Evolutionary conservation across 495 filamentous ascomycete species (phyloP).

Genomic region (Bombardia bombarda): DNA sequence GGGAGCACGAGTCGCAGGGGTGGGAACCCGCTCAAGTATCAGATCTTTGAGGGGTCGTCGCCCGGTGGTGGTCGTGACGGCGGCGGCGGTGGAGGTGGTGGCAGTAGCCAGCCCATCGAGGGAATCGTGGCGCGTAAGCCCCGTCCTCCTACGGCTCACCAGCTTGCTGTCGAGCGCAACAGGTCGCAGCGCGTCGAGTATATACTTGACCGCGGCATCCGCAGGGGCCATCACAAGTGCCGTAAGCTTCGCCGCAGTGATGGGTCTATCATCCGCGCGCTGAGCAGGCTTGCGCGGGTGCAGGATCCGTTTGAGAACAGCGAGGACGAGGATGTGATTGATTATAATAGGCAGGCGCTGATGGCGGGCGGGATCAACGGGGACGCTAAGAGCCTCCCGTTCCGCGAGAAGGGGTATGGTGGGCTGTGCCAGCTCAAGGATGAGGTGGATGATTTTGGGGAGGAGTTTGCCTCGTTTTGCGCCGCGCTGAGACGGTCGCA

Average conservation of each 20-base stretch:
- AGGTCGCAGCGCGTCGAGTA: slow-evolving; percentile 81
- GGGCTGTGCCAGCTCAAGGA: slow-evolving; percentile 60
- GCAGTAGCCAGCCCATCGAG: slow-evolving; percentile 31
- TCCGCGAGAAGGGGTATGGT: slow-evolving; percentile 52
- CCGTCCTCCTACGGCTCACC: slow-evolving; percentile 84
- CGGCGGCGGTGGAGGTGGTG: no score
- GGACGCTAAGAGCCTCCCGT: slow-evolving; percentile 20
- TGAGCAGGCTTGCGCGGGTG: slow-evolving; percentile 57
- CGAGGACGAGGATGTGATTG: slow-evolving; percentile 59
- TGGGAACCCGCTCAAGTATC: slow-evolving; percentile 40
- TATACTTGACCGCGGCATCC: slow-evolving; percentile 68
- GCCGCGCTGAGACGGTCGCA: slow-evolving; percentile 61
- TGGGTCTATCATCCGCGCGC: slow-evolving; percentile 59
- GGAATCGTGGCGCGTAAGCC: slow-evolving; percentile 43
- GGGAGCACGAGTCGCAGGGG: slow-evolving; percentile 35
- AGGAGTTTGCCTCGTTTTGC: slow-evolving; percentile 63
- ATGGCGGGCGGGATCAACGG: slow-evolving; percentile 5
- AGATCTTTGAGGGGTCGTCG: slow-evolving; percentile 44
- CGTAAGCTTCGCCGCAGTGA: slow-evolving; percentile 51
- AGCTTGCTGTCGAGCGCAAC: slow-evolving; percentile 85
- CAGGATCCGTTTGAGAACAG: slow-evolving; percentile 69
- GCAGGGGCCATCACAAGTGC: slow-evolving; percentile 51
- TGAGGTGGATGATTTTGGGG: slow-evolving; percentile 69
- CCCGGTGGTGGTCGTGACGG: slow-evolving; percentile 35
- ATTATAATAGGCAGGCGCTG: slow-evolving; percentile 18